Evolutionary conservation across 2,329 filamentous ascomycete genomes (phyloP), one percentile per base, ranked within the genome.

Genomic region (Colletotrichum paranaense): DNA sequence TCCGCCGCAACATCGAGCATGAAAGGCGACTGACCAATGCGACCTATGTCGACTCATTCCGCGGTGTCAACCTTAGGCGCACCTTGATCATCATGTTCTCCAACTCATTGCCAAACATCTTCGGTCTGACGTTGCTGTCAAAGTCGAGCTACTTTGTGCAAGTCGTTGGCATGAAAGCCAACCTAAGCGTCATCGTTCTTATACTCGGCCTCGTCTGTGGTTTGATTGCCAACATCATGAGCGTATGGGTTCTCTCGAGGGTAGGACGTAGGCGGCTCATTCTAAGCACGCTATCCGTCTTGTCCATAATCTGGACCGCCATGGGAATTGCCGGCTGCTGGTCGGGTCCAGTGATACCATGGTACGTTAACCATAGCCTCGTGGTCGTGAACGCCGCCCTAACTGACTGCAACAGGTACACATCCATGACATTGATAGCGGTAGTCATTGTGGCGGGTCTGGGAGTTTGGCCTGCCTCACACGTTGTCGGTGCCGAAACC

Each of bases 301-400:
- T 82, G 1, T 76, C 80, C 0, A 57, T 82, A 1, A 73, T 88
- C 1, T 88, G 86, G 85, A 76, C 82, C 6, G 79, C 78, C 0
- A 85, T 88, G 79, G 87, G 87, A 1, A 81, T 89, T n/a, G 81
- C 84, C 0, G 86, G 86, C 2, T 86, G 82, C 74, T 86, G 83
- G 74, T 72, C 80, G 0, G 81, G 83, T 12, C 78, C 74, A 3
- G 79, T 81, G 19, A 81, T 83, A 5, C 78, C 81, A 11, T 87
- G 85, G 84, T 85, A 78, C 69, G 79, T 68, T 19, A 5, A 30
- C 28, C 14, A 3, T 19, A 19, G 26, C 62, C 16, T 22, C 52
- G 5, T 19, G 49, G 19, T 14, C 12, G 24, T 14, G 12, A 5
- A 9, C 16, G 22, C 24, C 24, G 26, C 42, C 26, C 16, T n/a